Evolutionary conservation across 306 rosid species (phyloP), one percentile per base, ranked within the genome.

Genomic region (Lagenaria siceraria): DNA sequence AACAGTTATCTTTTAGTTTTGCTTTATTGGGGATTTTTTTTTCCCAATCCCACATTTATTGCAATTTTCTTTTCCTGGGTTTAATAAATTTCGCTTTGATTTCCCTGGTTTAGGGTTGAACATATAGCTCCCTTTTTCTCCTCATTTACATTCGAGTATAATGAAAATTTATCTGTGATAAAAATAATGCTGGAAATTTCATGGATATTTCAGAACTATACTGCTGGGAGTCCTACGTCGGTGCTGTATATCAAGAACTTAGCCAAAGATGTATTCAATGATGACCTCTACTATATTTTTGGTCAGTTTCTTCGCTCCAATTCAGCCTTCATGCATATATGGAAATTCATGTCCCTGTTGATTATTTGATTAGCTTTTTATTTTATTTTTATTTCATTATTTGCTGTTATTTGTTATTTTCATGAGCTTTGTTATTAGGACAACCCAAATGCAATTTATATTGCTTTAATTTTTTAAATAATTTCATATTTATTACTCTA

Each of bases 221-320:
- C 91, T 29, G 79, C 97, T 42, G 98, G 98, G 80, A 89, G 84
- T 81, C 96, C 97, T 69, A 85, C 97, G 70, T 78, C 92, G 22
- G 93, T 92, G 74, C 89, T 95, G 88, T 95, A 95, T 82, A 81
- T 95, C 43, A 95, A 95, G 90, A 95, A 95, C 90, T 85, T 95
- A 88, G 96, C 97, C 19, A 95, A 95, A 87, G 98, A 92, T 75
- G 91, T 92, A 77, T 66, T 85, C 79, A 77, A 78, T 61, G 93
- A 92, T 66, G 97, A 95, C 84, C 89, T 95, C 79, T 89, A 86
- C 83, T 85, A 84, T 79, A 86, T 92, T 83, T 95, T 92, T 83
- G 98, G 98, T 94, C 56, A 89, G 95, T 29, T 68, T 49, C 60
- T 49, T 72, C 2, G 7, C 59, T 55, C 19, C 10, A 14, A 27